phyloP scores from a whole-genome alignment of 2,329 filamentous ascomycete species.

The Sporothrix variecibatus region DNA sequence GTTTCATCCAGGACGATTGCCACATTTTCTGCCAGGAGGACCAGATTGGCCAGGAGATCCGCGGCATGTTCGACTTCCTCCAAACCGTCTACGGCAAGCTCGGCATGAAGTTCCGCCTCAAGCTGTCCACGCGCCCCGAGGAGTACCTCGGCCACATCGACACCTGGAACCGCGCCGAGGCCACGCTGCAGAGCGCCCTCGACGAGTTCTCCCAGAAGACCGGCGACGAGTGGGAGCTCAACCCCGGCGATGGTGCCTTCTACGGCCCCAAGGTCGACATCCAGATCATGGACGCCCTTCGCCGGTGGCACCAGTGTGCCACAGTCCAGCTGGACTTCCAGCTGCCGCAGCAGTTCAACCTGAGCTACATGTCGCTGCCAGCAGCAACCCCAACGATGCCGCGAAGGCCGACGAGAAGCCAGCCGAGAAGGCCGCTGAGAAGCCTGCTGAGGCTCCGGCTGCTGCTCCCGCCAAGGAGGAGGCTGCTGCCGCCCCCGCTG shows the following conservation, averaged over 20 bases:
- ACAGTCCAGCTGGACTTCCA: slow-evolving; percentile 96
- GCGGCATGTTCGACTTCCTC: slow-evolving; percentile 84
- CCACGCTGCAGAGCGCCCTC: slow-evolving; percentile 75
- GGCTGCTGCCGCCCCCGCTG: slow-evolving; percentile 34
- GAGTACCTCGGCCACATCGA: slow-evolving; percentile 84
- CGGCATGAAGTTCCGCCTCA: slow-evolving; percentile 89
- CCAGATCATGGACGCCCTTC: slow-evolving; percentile 84
- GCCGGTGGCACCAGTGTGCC: slow-evolving; percentile 76
- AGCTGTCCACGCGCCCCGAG: slow-evolving; percentile 86
- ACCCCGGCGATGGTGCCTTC: slow-evolving; percentile 94
- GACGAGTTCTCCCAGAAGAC: slow-evolving; percentile 67
- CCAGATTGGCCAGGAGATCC: slow-evolving; percentile 74
- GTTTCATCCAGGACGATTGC: slow-evolving; percentile 89
- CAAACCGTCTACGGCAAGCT: slow-evolving; percentile 73
- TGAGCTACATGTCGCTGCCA: slow-evolving; percentile 37
- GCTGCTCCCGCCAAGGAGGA: slow-evolving; percentile 35
- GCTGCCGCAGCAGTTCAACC: slow-evolving; percentile 34
- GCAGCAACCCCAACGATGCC: slow-evolving; percentile 21
- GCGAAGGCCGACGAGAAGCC: slow-evolving; percentile 8
- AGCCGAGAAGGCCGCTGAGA: slow-evolving; percentile 2
- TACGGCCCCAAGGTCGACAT: slow-evolving; percentile 99
- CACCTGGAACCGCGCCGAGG: slow-evolving; percentile 88
- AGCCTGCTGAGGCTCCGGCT: slow-evolving; percentile 5
- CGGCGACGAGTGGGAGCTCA: slow-evolving; percentile 76
- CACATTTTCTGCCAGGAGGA: slow-evolving; percentile 82